Evolutionary conservation across 495 filamentous ascomycete species (phyloP), one percentile per base, ranked within the genome.

Genomic region (Xylaria nigripes): DNA sequence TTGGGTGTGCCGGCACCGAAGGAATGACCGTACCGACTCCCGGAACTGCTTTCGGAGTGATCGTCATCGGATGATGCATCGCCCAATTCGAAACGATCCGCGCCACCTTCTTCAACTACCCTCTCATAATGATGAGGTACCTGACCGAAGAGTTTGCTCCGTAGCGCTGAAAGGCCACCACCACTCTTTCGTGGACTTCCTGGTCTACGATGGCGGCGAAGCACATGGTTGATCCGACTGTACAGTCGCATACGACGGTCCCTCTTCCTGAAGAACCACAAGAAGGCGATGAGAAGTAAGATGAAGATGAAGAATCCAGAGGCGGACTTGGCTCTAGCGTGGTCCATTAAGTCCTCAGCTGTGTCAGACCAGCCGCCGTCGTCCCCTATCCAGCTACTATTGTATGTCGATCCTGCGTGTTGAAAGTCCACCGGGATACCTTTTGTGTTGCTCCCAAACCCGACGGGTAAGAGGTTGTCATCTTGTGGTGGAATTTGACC

Each of bases 381-480:
- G 40, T 78, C 73, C 5, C 63, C 63, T 13, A 72, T 72, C 12
- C 74, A 76, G 4, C 56, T 57, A 48, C 72, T 75, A 56, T 71
- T 76, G 67, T 66, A 81, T 47, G 67, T 79, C 2, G 75, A 77
- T n/a, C 88, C 89, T 1, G 91, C 88, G 59, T 85, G 83, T 65
- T 96, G 87, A 64, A 96, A 98, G 63, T 95, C 88, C 1, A 68
- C 48, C 2, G 90, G 87, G 3, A 87, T 73, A 12, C 76, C 71
- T 48, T 72, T 64, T 29, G 71, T 68, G 62, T 99, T 97, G 72
- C 79, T 86, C 40, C 93, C 93, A 63, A 97, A 97, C 1, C 93
- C 93, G 8, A 99, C 94, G 0, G 89, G 86, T 6, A 87, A 72
- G 6, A 62, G 62, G 45, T 71, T 63, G 45, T 83, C 75, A 25